Evolutionary conservation across 129 eudicot species (phyloP).

Genomic region (Mikania micrantha): DNA sequence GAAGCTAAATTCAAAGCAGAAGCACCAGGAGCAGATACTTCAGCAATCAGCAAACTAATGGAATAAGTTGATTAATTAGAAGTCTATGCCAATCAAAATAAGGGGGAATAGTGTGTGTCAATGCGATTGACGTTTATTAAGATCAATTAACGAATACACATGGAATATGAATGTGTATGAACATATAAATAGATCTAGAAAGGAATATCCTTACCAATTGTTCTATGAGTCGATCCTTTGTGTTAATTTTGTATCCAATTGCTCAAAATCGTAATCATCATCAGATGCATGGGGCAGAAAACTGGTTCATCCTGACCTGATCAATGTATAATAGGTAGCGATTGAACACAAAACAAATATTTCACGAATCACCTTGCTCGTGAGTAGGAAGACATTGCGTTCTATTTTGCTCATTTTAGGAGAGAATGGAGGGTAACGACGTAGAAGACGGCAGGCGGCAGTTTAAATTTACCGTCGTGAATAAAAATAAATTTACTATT

Average conservation of each 20-base stretch:
- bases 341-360: not conserved
- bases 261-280: not conserved
- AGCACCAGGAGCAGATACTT: not conserved
- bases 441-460: no score
- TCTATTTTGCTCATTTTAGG: no score
- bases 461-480: no score
- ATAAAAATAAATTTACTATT: no score
- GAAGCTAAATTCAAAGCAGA: not conserved
- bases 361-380: not conserved
- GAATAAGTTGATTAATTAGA: not conserved
- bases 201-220: conserved; percentile 4
- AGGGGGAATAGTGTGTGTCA: no score
- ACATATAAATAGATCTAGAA: conserved; percentile 3
- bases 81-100: not conserved
- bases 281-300: not conserved
- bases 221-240: not conserved
- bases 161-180: not conserved
- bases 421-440: no score
- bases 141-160: not conserved
- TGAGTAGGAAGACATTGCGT: no score
- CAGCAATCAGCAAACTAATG: not conserved
- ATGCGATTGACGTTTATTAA: not conserved
- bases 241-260: not conserved
- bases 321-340: not conserved
- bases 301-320: not conserved